These are phyloP conservation scores for Epichloe uncinata DNA, from an alignment of 2,329 filamentous ascomycete species.

Conservation along the genomic window DNA sequence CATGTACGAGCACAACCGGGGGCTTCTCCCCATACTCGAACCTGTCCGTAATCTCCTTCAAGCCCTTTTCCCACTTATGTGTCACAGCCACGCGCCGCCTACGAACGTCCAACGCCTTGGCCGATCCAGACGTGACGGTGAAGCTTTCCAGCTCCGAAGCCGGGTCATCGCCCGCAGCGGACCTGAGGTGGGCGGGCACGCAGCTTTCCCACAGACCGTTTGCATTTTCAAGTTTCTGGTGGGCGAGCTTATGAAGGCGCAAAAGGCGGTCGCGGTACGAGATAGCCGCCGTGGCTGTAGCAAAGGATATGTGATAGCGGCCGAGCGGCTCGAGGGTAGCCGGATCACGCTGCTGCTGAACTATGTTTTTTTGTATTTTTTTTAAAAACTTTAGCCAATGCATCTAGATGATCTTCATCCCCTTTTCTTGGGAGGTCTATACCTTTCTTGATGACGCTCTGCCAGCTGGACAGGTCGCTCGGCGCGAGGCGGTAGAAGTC, in stretches of 20 bases:
- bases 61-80: constrained; percentile 14
- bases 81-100: constrained; percentile 11
- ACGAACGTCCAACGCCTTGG: constrained; percentile 5
- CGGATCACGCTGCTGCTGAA: constrained; percentile 52
- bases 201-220: constrained; percentile 18
- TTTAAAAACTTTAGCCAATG: not conserved
- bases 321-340: constrained; percentile 49
- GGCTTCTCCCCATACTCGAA: constrained; percentile 14
- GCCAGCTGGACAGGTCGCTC: constrained; percentile 56
- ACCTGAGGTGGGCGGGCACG: constrained; percentile 14
- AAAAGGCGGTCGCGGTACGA: constrained; percentile 38
- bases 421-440: not conserved
- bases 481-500: constrained; percentile 60
- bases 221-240: constrained; percentile 16
- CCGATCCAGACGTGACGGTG: constrained; percentile 17
- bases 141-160: constrained; percentile 15
- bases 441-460: constrained; percentile 46
- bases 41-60: constrained; percentile 11
- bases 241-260: constrained; percentile 20
- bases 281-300: constrained; percentile 39
- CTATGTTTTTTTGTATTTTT: constrained; percentile 16
- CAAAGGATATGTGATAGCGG: constrained; percentile 59
- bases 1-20: constrained; percentile 17
- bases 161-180: constrained; percentile 6
- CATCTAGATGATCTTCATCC: not conserved